Evolutionary conservation across 768 basidiomycete species (phyloP).

Genomic region (Boletus subcaerulescens): DNA sequence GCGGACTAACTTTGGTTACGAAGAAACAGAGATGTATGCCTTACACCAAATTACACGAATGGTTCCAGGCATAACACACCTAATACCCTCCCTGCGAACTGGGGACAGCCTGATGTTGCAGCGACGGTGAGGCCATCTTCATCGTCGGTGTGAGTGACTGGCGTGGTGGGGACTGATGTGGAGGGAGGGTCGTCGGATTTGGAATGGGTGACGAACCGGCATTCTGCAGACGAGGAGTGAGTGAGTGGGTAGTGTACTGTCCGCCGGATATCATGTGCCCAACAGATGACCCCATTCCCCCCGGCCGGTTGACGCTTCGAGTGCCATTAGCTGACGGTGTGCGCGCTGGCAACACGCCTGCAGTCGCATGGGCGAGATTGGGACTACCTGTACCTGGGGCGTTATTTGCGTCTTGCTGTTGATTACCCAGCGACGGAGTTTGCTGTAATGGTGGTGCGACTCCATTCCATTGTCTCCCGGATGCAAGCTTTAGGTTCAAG

Average conservation of each 20-base stretch:
- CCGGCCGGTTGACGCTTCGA: conserved; percentile 40
- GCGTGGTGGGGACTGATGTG: conserved; percentile 48
- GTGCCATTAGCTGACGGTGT: conserved; percentile 58
- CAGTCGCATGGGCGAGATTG: conserved; percentile 31
- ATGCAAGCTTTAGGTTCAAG: conserved; percentile 36
- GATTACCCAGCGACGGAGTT: conserved; percentile 19
- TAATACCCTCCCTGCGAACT: conserved; percentile 55
- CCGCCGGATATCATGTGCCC: conserved; percentile 36
- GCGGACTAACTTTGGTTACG: conserved; percentile 4
- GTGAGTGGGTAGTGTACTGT: conserved; percentile 40
- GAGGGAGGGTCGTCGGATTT: conserved; percentile 36
- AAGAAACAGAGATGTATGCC: conserved; percentile 13
- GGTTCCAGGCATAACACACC: conserved; percentile 11
- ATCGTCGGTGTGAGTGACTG: conserved; percentile 49
- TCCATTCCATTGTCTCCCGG: conserved; percentile 40
- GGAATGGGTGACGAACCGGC: conserved; percentile 44
- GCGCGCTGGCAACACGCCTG: conserved; percentile 38
- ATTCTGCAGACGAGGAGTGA: conserved; percentile 52
- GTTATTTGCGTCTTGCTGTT: conserved; percentile 23
- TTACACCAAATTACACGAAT: conserved; percentile 11
- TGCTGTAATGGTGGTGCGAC: conserved; percentile 24
- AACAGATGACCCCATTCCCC: conserved; percentile 16
- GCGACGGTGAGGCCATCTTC: conserved; percentile 51
- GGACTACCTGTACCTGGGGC: conserved; percentile 36
- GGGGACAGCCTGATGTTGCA: conserved; percentile 52